These are phyloP conservation scores for Fragosphaeria purpurea DNA, from an alignment of 2,329 filamentous ascomycete genomes.

Conservation along the genomic window DNA sequence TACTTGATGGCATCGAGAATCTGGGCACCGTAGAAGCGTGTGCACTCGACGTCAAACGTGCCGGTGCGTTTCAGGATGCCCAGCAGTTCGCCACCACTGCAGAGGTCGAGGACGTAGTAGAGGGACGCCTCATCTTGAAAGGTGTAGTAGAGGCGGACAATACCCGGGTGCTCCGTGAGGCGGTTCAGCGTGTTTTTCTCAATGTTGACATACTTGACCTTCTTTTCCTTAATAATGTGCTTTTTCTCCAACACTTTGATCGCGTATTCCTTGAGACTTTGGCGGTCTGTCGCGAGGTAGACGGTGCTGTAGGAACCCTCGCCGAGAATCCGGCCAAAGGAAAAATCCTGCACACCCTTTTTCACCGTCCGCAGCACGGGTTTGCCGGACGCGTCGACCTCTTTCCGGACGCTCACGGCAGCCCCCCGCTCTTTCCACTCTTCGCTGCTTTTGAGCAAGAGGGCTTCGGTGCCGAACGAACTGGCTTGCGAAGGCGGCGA, in stretches of 20 bases:
- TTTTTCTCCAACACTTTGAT: constrained; percentile 97
- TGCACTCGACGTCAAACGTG: constrained; percentile 92
- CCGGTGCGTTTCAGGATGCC: constrained; percentile 89
- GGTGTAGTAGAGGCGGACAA: constrained; percentile 94
- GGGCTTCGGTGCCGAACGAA: constrained; percentile 28
- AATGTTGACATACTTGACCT: constrained; percentile 99
- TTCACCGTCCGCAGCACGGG: constrained; percentile 77
- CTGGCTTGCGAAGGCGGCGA: constrained; percentile 21
- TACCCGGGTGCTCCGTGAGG: constrained; percentile 89
- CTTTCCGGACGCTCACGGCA: constrained; percentile 71
- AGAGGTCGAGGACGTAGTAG: constrained; percentile 93
- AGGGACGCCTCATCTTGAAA: constrained; percentile 95
- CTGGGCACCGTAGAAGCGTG: constrained; percentile 86
- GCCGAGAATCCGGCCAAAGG: constrained; percentile 80
- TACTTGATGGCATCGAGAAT: constrained; percentile 95
- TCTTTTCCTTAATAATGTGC: constrained; percentile 99
- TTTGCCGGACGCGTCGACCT: constrained; percentile 76
- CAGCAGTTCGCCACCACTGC: constrained; percentile 81
- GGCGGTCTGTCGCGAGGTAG: constrained; percentile 81
- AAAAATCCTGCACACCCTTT: constrained; percentile 95
- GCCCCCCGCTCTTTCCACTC: constrained; percentile 95
- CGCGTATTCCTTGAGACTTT: constrained; percentile 91
- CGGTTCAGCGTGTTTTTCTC: constrained; percentile 97
- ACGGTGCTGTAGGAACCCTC: constrained; percentile 98
- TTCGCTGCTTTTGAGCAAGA: constrained; percentile 55